Conservation (phyloP, 176 grass and related monocot species). For the Typha latifolia region DNA sequence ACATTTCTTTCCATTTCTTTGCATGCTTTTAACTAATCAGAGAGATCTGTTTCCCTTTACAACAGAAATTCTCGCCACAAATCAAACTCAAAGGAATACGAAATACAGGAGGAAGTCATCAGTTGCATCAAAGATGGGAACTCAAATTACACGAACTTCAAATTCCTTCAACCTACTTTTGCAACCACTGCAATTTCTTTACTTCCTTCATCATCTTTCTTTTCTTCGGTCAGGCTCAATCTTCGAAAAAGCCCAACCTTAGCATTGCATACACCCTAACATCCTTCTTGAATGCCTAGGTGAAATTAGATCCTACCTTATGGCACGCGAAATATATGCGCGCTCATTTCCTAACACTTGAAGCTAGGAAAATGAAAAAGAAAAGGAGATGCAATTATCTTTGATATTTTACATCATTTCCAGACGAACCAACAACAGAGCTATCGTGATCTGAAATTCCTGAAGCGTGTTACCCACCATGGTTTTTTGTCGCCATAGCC, state of each 20-base stretch:
- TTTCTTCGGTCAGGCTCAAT: neutral
- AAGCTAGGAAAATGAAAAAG: slow-evolving; percentile 20
- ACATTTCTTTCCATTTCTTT: too few relatives aligned
- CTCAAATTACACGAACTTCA: too few relatives aligned
- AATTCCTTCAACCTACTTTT: too few relatives aligned
- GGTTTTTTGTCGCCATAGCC: slow-evolving; percentile 84
- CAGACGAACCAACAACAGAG: slow-evolving; percentile 11
- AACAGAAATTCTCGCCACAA: too few relatives aligned
- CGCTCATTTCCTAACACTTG: slow-evolving; percentile 59
- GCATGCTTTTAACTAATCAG: too few relatives aligned
- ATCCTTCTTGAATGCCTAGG: slow-evolving; percentile 72
- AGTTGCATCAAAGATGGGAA: too few relatives aligned
- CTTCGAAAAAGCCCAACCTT: neutral
- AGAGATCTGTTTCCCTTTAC: too few relatives aligned
- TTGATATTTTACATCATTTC: slow-evolving; percentile 50
- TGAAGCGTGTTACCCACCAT: slow-evolving; percentile 60
- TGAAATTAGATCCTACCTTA: slow-evolving; percentile 49
- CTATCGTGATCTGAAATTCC: slow-evolving; percentile 37
- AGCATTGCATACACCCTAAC: slow-evolving; percentile 18
- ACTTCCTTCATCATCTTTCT: neutral
- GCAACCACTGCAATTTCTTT: too few relatives aligned
- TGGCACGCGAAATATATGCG: slow-evolving; percentile 4
- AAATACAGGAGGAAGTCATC: too few relatives aligned
- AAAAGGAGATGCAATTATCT: slow-evolving; percentile 26
- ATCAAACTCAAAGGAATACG: too few relatives aligned